Percentiles rank a stretch among this genome's conserved stretches.
These are phyloP conservation scores for Colletotrichum plurivorum DNA, from an alignment of 2,329 filamentous ascomycete genomes.

Conservation along the genomic window DNA sequence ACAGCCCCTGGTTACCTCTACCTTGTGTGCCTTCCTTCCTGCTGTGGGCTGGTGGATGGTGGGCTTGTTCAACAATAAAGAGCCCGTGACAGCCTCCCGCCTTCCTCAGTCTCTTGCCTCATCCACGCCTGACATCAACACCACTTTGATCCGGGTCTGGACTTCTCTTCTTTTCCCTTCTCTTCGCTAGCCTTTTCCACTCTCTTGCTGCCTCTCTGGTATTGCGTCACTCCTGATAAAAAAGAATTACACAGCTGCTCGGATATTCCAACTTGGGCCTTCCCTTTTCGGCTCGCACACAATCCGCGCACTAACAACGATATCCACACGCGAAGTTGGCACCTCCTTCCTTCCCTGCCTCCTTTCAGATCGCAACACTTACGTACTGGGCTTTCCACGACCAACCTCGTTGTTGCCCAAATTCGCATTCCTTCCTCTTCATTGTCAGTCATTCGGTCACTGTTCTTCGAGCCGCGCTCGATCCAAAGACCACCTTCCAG, in stretches of 20 bases:
- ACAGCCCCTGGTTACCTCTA: constrained; percentile 2
- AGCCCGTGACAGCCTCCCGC: constrained; percentile 37
- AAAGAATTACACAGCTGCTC: constrained; percentile 9
- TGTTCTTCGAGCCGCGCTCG: constrained; percentile 26
- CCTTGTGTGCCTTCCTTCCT: constrained; percentile 21
- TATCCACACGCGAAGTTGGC: constrained; percentile 15
- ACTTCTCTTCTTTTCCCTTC: constrained; percentile 21
- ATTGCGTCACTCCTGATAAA: constrained; percentile 34
- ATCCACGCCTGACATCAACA: constrained; percentile 35
- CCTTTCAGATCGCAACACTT: constrained; percentile 31
- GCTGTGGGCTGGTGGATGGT: constrained; percentile 16
- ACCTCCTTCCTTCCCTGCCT: constrained; percentile 38
- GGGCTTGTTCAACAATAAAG: constrained; percentile 32
- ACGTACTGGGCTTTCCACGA: constrained; percentile 29
- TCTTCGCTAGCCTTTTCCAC: constrained; percentile 18
- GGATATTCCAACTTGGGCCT: constrained; percentile 24
- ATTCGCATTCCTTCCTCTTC: constrained; percentile 37
- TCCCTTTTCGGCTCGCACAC: constrained; percentile 23
- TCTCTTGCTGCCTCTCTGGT: constrained; percentile 27
- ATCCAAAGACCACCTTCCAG: constrained; percentile 17
- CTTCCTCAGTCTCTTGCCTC: constrained; percentile 30
- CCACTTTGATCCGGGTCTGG: constrained; percentile 25
- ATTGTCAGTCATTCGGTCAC: constrained; percentile 26
- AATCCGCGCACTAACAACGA: constrained; percentile 4
- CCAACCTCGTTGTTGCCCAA: constrained; percentile 36